Evolutionary conservation across 2,329 filamentous ascomycete genomes (phyloP).

Genomic region (Ceratocystiopsis sp.): DNA sequence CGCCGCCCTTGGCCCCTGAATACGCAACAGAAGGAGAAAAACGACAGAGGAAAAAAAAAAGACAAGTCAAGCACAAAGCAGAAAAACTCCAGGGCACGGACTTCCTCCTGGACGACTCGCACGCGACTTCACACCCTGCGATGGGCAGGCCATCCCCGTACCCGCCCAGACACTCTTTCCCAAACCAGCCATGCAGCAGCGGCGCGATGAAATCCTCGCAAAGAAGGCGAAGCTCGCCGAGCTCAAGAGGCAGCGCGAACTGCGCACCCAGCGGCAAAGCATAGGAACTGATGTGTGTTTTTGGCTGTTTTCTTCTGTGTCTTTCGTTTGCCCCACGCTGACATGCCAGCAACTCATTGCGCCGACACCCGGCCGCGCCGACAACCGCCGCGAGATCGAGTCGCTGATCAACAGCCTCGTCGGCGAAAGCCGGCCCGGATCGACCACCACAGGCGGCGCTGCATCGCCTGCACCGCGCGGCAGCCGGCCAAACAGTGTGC

Average conservation of each 20-base stretch:
- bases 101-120: too few relatives aligned
- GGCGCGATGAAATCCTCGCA: constrained; percentile 87
- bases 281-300: constrained; percentile 51
- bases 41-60: neutral
- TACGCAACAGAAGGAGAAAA: neutral
- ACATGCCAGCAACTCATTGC: constrained; percentile 37
- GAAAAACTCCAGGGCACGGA: too few relatives aligned
- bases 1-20: too few relatives aligned
- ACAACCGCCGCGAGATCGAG: constrained; percentile 62
- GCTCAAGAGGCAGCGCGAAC: constrained; percentile 79
- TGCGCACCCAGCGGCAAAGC: constrained; percentile 56
- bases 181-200: constrained; percentile 44
- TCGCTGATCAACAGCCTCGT: constrained; percentile 71
- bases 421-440: constrained; percentile 56
- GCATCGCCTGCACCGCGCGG: constrained; percentile 50
- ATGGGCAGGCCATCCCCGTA: too few relatives aligned
- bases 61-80: too few relatives aligned
- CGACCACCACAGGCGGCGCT: constrained; percentile 44
- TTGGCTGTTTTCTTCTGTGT: neutral
- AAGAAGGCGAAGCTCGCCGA: constrained; percentile 96
- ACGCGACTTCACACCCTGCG: too few relatives aligned
- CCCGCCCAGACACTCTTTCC: too few relatives aligned
- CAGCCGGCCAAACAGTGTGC: constrained; percentile 72
- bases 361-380: constrained; percentile 52
- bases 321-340: neutral